Evolutionary conservation across 23 red algal genomes (phyloP), one percentile per base, ranked within the genome.

Genomic region (Gracilariopsis chorda): DNA sequence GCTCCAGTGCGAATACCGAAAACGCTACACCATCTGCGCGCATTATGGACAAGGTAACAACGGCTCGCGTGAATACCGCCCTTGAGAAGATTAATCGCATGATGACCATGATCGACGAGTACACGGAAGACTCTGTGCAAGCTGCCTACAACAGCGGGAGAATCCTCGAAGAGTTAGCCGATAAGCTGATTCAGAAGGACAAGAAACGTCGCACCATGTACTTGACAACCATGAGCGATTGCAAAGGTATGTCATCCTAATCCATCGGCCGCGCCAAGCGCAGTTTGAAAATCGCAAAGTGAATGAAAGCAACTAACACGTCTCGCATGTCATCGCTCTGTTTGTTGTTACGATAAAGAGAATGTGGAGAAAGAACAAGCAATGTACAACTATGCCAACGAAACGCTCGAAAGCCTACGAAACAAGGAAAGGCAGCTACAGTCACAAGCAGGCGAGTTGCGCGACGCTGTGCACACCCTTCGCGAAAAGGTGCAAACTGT

Each of bases 361-460:
- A 70, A 70, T 37, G 39, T 70, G 63, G 63, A 70, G 23, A 70
- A 70, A n/a, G 63, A 70, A n/a, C 63, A 70, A n/a, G 63, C 63
- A 4, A 41, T 70, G 63, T 70, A 37, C 63, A 70, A 70, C 14
- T 70, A 42, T 70, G 63, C 63, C 2, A 37, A 70, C 10, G 63
- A 70, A 42, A 37, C 63, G 11, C 63, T 70, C 11, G 35, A 70
- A 28, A 37, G 35, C 6, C 39, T 33, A 20, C 16, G 43, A n/a
- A 37, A 20, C 2, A 33, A 70, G 24, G 16, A 42, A 11, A 70
- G 34, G 33, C 63, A 41, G 23, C 24, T 70, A 37, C 11, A 70
- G 16, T 42, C 43, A 37, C 63, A 70, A 70, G 43, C 39, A 41
- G 24, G 7, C 43, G 63, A 70, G 43, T 28, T 70, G 63, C 16